A percentile compares a stretch with the other conserved stretches of the same genome.
Evolutionary conservation across 2,329 filamentous ascomycete genomes (phyloP).

Genomic region (Alternaria viburni): DNA sequence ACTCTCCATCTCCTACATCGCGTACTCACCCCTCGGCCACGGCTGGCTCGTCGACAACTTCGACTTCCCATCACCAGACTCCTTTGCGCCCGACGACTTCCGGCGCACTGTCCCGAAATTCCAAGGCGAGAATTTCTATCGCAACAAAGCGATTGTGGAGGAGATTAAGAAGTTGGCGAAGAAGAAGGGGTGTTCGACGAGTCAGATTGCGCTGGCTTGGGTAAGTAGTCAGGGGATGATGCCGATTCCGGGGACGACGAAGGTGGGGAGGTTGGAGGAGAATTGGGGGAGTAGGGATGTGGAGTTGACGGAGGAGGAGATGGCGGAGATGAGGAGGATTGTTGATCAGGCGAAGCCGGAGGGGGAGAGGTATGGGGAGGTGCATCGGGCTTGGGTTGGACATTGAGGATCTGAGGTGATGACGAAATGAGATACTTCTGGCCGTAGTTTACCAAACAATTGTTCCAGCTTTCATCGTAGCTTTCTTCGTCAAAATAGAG

Average conservation of each 20-base stretch:
- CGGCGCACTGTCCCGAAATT: constrained; percentile 50
- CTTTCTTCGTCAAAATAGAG: not conserved
- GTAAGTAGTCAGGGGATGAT: constrained; percentile 51
- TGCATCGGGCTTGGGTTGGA: constrained; percentile 19
- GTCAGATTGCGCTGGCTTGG: constrained; percentile 60
- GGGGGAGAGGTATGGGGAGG: constrained; percentile 43
- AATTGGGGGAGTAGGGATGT: constrained; percentile 29
- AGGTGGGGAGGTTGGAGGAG: constrained; percentile 23
- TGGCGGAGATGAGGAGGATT: constrained; percentile 25
- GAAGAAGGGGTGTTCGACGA: constrained; percentile 60
- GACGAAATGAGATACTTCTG: not conserved
- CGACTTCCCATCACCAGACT: constrained; percentile 46
- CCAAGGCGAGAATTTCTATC: constrained; percentile 43
- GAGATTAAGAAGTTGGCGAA: constrained; percentile 32
- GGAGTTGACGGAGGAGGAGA: constrained; percentile 29
- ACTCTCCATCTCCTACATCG: constrained; percentile 45
- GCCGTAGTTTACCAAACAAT: fast-evolving
- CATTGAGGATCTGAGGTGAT: not conserved
- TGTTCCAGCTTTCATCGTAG: no score
- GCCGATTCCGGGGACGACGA: constrained; percentile 59
- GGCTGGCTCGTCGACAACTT: constrained; percentile 35
- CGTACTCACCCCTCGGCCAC: constrained; percentile 43
- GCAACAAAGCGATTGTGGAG: constrained; percentile 39
- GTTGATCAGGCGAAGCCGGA: constrained; percentile 49
- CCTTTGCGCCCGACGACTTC: constrained; percentile 49